These are phyloP conservation scores for Phoma sp. DNA, from an alignment of 2,329 filamentous ascomycete genomes.

Conservation along the genomic window DNA sequence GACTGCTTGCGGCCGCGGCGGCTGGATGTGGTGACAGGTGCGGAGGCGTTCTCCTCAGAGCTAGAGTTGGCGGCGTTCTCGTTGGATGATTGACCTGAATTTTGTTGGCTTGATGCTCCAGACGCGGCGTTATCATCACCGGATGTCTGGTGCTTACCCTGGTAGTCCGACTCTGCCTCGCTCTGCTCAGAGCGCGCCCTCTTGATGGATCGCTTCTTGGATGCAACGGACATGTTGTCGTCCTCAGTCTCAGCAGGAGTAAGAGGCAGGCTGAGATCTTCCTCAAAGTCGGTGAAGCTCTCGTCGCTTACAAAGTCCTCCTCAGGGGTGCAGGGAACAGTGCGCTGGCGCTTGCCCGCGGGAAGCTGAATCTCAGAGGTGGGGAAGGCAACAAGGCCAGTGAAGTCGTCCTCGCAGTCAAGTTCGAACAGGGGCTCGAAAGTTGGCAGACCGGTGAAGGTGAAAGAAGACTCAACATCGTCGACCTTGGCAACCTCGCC, in stretches of 20 bases:
- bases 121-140: conserved; percentile 45
- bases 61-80: conserved; percentile 58
- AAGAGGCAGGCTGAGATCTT: conserved; percentile 68
- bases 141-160: conserved; percentile 44
- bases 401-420: conserved; percentile 90
- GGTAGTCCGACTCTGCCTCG: conserved; percentile 47
- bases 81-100: conserved; percentile 36
- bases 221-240: conserved; percentile 37
- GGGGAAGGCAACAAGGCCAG: conserved; percentile 74
- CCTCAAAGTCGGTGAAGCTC: conserved; percentile 78
- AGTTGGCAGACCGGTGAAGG: conserved; percentile 67
- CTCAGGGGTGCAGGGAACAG: conserved; percentile 70
- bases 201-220: conserved; percentile 41
- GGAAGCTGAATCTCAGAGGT: conserved; percentile 63
- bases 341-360: conserved; percentile 74
- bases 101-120: conserved; percentile 48
- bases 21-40: conserved; percentile 64
- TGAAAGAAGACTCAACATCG: conserved; percentile 41
- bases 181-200: conserved; percentile 39
- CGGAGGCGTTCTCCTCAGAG: conserved; percentile 50
- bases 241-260: conserved; percentile 66
- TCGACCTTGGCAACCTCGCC: conserved; percentile 50
- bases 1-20: conserved; percentile 98
- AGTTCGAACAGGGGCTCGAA: conserved; percentile 90
- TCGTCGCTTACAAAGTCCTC: conserved; percentile 81